Base-by-base conservation (phyloP, 2,329 filamentous ascomycete genomes). In the Penicillium griseofulvum region DNA sequence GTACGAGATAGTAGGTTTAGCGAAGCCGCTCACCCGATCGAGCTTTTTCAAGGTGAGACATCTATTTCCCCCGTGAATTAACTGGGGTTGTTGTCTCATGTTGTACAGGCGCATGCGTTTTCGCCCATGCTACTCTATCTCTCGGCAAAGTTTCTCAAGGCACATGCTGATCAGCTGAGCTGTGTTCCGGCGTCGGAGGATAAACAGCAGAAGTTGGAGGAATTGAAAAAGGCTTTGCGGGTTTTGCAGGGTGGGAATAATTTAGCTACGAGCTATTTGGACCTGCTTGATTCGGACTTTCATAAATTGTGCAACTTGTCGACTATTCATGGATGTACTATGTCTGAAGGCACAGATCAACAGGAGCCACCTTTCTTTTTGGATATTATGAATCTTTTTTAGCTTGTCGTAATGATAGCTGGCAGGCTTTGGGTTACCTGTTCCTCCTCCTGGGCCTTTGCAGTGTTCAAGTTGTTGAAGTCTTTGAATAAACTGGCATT, bases 1-100 rank as follows among this genome's bases (percentile, higher is more conserved):
- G 3, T 57, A 55, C 45, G 56, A 62, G 24, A 57, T 62, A 16
- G 54, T 61, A 29, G 33, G 34, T 22, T 39, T 62, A 1, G 47
- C 58, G 14, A 52, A 49, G 24, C 48, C 47, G 1, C 45, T 62
- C 16, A 49, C 36, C 5, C 38, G 58, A 24, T 49, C 52, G 8
- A 52, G 48, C 22, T 59, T 48, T 14, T 61, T 61, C 12, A 60
- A 56, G 41, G 60, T 59, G 24, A 43, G 16, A 37, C 42, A 11
- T 17, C 41, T 31, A 38, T 31, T 5, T 6, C n/a, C 3, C 43
- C 43, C 14, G 17, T 31, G 2, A 22, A 33, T 14, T n/a, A 3
- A 9, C 31, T 0, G 9, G 7, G 1, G 5, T 26, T 7, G 16
- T 16, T 39, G 34, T 51, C 46, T 55, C n/a, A 55, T n/a, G 28